Percentiles rank a stretch among this genome's conserved stretches.
Conservation (phyloP, 2,329 filamentous ascomycete species). For the Epichloe elymi region DNA sequence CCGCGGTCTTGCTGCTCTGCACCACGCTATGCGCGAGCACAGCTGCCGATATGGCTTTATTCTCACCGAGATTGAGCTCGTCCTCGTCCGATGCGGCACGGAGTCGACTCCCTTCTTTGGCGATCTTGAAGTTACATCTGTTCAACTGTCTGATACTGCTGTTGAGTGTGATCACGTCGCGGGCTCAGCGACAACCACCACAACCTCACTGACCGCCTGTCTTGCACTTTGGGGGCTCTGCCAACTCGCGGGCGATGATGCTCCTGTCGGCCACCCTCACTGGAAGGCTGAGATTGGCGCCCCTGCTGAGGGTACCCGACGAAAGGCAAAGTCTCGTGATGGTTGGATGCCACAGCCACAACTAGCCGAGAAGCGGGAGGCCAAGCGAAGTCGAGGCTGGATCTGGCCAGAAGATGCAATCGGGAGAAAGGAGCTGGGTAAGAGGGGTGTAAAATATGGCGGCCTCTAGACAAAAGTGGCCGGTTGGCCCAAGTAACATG, state of each 20-base stretch:
- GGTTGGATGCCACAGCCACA: constrained; percentile 64
- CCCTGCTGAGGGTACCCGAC: constrained; percentile 57
- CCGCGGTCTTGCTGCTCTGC: constrained; percentile 70
- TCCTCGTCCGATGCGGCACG: constrained; percentile 71
- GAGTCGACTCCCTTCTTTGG: constrained; percentile 61
- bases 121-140: constrained; percentile 61
- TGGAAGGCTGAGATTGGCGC: constrained; percentile 65
- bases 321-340: constrained; percentile 58
- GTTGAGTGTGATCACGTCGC: constrained; percentile 18
- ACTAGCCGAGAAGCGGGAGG: constrained; percentile 61
- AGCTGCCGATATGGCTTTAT: constrained; percentile 91
- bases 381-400: constrained; percentile 63
- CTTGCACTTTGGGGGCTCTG: constrained; percentile 69
- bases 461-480: constrained; percentile 9
- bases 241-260: constrained; percentile 50
- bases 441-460: constrained; percentile 47
- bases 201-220: constrained; percentile 50
- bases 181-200: constrained; percentile 22
- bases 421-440: constrained; percentile 57
- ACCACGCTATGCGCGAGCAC: constrained; percentile 87
- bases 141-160: constrained; percentile 38
- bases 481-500: not conserved
- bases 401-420: constrained; percentile 62
- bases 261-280: constrained; percentile 39
- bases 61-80: constrained; percentile 87